phyloP scores from a whole-genome alignment of 306 rosid species.

The Morella rubra region DNA sequence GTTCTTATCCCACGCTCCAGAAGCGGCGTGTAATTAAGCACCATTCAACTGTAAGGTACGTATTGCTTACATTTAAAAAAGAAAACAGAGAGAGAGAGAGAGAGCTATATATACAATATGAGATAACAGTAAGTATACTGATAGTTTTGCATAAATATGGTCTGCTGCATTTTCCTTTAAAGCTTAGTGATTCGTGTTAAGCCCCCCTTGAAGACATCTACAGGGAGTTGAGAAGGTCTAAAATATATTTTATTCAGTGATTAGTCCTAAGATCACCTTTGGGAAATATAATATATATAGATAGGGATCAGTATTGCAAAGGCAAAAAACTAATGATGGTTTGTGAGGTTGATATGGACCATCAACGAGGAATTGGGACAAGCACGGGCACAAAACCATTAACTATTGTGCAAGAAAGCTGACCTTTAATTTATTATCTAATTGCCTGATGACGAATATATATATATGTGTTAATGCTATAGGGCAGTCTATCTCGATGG shows the following conservation, averaged over 20 bases:
- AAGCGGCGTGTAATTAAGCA: background rate
- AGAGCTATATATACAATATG: too few relatives aligned
- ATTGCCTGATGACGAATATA: background rate
- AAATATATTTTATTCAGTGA: background rate
- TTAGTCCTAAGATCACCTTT: background rate
- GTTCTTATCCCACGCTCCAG: slow-evolving; percentile 3
- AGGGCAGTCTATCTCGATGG: background rate
- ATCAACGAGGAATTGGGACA: background rate
- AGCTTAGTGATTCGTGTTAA: background rate
- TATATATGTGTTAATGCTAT: background rate
- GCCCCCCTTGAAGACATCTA: background rate
- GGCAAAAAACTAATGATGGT: background rate
- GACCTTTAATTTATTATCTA: background rate
- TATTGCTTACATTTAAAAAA: too few relatives aligned
- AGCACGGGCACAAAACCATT: background rate
- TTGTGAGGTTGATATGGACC: background rate
- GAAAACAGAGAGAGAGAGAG: too few relatives aligned
- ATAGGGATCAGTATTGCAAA: background rate
- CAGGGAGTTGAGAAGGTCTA: background rate
- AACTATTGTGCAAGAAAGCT: background rate
- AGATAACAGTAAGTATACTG: too few relatives aligned
- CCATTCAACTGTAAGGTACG: too few relatives aligned
- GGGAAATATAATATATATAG: background rate
- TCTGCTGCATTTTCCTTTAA: background rate
- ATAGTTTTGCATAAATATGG: background rate